Evolutionary conservation across 768 basidiomycete genomes (phyloP), one percentile per base, ranked within the genome.

Genomic region (Termitomyces sp.): DNA sequence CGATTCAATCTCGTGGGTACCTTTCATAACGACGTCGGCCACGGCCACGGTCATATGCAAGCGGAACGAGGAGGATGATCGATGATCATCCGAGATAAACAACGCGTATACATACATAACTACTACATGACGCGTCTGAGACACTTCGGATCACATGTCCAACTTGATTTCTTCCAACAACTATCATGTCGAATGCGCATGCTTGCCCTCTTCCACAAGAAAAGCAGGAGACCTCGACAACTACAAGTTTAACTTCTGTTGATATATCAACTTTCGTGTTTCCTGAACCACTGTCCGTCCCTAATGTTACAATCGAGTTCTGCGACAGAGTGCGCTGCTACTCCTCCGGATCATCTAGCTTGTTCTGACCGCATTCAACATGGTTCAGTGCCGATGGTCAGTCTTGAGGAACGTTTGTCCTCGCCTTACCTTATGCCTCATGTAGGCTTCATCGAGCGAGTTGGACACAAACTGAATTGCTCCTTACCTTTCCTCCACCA

Each of bases 381-480:
- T 53, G 26, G 16, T 39, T 24, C 60, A 91, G 88, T 93, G 93
- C 71, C 87, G 89, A 71, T 95, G 91, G 91, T 91, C 68, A 68
- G 82, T 37, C 8, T n/a, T 37, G 6, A 39, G 27, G 26, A 20
- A 10, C 9, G 57, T 44, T 32, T 49, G 33, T 51, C 2, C 36
- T 50, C 33, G 26, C 50, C 42, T 18, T 57, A 16, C 24, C 27
- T 64, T 26, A 39, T 55, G 22, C 50, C 37, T 62, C 44, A 43
- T 55, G 34, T 66, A 95, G 95, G 95, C 80, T 95, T 39, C 94
- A 95, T 64, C 82, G 95, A 65, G 95, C 95, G 33, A 86, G 85
- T 12, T 98, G 95, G 95, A 82, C 87, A n/a, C 89, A 92, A 60
- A 97, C 95, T 0, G 95, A 97, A 65, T 79, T 98, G 16, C 82